Base-by-base conservation (phyloP, 352 stramenopile genomes). In the Phytophthora aleatoria region DNA sequence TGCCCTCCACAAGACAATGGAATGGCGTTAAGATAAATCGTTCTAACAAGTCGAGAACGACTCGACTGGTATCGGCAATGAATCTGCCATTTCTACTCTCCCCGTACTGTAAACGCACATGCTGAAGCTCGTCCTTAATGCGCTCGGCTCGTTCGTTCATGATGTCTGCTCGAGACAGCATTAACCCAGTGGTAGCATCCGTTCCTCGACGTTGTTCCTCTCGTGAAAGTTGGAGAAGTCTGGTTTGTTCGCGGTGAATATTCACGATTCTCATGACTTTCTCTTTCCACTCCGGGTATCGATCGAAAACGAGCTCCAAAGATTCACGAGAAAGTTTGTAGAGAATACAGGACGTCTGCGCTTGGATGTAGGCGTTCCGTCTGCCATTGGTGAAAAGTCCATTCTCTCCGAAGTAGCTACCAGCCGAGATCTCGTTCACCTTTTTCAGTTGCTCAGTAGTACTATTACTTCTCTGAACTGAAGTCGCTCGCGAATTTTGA, bases 401-500 rank as follows among this genome's bases (percentile, higher is more conserved):
- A 10, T 87, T 86, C 26, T 93, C 85, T 2, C 81, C 85, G 47
- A 91, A 91, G 71, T 91, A 91, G 44, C 64, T 76, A 0, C 82
- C 82, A 1, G 76, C 70, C 0, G 51, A 61, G 20, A 93, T 78
- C n/a, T 88, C 74, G 33, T 84, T 89, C 20, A 91, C 47, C 27
- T 69, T 69, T 5, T 87, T 77, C 26, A 89, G 57, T 27, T 71
- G 49, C 4, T 74, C 65, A 9, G 44, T 20, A 10, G 45, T 39
- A 13, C 51, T 59, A 3, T 26, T 63, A 41, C 35, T 41, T 16
- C 27, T 56, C 15, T 64, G 52, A 15, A 57, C 39, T 3, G 33
- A 11, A 43, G 64, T 20, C 20, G 20, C 38, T 31, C 13, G 49
- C 1, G 64, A 72, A 9, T 20, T 48, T 39, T 15, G 50, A 4